These are phyloP conservation scores for Astraeus odoratus DNA, from an alignment of 768 basidiomycete species.

Conservation along the genomic window DNA sequence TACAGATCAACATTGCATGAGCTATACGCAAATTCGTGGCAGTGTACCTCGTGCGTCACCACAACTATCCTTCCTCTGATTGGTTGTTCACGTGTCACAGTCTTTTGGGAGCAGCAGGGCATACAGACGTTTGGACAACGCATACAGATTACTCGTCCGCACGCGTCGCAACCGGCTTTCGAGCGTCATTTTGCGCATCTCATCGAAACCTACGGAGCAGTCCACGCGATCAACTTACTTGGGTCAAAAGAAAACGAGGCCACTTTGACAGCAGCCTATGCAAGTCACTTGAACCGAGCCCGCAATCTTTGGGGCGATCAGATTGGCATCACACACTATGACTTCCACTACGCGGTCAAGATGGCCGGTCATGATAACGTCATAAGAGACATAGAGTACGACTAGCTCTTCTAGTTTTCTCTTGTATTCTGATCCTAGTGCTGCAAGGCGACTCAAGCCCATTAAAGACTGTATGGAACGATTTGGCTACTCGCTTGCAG, in stretches of 20 bases:
- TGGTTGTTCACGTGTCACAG: constrained; percentile 33
- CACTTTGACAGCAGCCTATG: constrained; percentile 75
- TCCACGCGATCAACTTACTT: constrained; percentile 88
- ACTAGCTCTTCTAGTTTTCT: not conserved
- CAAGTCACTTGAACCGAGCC: constrained; percentile 67
- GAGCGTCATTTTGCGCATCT: constrained; percentile 88
- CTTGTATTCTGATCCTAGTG: constrained; percentile 4
- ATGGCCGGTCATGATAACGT: constrained; percentile 85
- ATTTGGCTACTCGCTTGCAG: constrained; percentile 83
- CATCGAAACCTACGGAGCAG: constrained; percentile 75
- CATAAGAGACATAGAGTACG: constrained; percentile 61
- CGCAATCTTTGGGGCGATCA: constrained; percentile 56
- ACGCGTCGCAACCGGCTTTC: constrained; percentile 95
- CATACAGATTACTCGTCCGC: constrained; percentile 92
- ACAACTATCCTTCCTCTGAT: not conserved
- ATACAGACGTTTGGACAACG: constrained; percentile 90
- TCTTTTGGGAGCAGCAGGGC: constrained; percentile 99
- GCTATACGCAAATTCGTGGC: constrained; percentile 91
- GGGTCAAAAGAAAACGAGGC: constrained; percentile 92
- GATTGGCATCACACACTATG: constrained; percentile 80
- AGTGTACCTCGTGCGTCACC: constrained; percentile 81
- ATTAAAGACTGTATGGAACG: constrained; percentile 61
- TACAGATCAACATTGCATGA: constrained; percentile 81
- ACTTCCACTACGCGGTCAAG: constrained; percentile 84
- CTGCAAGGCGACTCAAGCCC: constrained; percentile 50